Conservation (phyloP, 768 basidiomycete genomes). For the Leccinum longicurvipes region DNA sequence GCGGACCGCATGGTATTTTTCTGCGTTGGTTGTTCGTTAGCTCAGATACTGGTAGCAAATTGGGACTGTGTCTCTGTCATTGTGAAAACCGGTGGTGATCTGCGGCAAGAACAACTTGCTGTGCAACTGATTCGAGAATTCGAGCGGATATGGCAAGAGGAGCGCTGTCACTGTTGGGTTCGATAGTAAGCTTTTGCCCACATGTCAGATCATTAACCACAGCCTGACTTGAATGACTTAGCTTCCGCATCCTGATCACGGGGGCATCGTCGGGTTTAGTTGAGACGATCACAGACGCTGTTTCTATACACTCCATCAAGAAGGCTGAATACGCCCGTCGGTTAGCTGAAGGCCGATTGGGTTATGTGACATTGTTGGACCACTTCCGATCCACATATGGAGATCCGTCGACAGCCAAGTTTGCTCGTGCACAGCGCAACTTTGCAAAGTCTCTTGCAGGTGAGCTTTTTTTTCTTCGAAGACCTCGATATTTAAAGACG, state of each 20-base stretch:
- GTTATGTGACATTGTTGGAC: constrained; percentile 86
- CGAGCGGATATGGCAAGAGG: constrained; percentile 91
- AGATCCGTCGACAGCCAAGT: constrained; percentile 81
- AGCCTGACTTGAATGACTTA: constrained; percentile 29
- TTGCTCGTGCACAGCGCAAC: constrained; percentile 85
- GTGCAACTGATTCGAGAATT: constrained; percentile 94
- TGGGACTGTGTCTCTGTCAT: constrained; percentile 96
- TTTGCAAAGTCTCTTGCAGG: constrained; percentile 92
- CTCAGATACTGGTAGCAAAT: constrained; percentile 42
- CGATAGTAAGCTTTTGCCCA: constrained; percentile 61
- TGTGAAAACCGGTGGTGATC: constrained; percentile 95
- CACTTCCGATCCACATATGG: constrained; percentile 93
- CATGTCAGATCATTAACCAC: not conserved
- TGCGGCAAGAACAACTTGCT: constrained; percentile 96
- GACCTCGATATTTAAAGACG: not conserved
- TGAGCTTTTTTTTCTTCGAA: constrained; percentile 24
- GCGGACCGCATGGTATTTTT: constrained; percentile 24
- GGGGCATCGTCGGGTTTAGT: constrained; percentile 91
- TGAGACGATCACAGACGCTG: constrained; percentile 97
- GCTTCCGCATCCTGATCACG: constrained; percentile 95
- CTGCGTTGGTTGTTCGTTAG: constrained; percentile 1
- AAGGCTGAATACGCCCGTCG: constrained; percentile 96
- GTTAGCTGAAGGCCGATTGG: constrained; percentile 73
- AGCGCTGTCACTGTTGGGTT: constrained; percentile 89
- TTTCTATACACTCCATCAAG: constrained; percentile 99